Evolutionary conservation across 2,329 filamentous ascomycete genomes (phyloP), one percentile per base, ranked within the genome.

Genomic region (Arthrobotrys musiformis): DNA sequence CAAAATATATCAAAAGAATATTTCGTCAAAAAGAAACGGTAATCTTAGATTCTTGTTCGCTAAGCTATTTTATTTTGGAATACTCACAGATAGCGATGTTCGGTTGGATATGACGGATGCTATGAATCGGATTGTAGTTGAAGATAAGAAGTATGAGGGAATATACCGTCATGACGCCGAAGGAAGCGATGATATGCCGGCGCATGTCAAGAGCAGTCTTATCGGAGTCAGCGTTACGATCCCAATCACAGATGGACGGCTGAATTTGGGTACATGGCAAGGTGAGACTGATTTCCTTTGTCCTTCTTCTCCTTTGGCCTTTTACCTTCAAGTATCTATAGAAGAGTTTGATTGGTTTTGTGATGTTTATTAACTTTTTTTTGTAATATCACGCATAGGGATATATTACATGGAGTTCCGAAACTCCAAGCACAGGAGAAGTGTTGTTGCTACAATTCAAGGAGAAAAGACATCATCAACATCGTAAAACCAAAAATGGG

Each of bases 361-460:
- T 17, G 9, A 46, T 19, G 6, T 4, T 35, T 35, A 22, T 35
- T 56, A 35, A 37, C 58, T 30, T 22, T 30, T 48, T 54, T 6
- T 33, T n/a, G n/a, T 13, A 26, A 30, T 26, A 24, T 46, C 5
- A 30, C n/a, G n/a, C 40, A 6, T 78, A 81, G 90, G 95, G 0
- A 94, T 98, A 75, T 98, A 93, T 92, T 97, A 96, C 83, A 85
- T 97, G 79, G 95, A 98, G 84, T 98, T 98, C 83, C 88, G 94
- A 70, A 88, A 86, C 8, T 86, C 86, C 80, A 93, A 89, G 84
- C 94, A 97, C 84, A 86, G 89, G 79, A 88, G 95, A 81, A 92
- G 90, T 82, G 88, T 98, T 11, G 90, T 99, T 78, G 94, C 94
- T 66, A 98, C 95, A 0, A 96, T 98, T 78, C 94, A 98, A 84